Base-by-base conservation (phyloP, 1,284 basidiomycete genomes). In the Apiotrichum gracile region DNA sequence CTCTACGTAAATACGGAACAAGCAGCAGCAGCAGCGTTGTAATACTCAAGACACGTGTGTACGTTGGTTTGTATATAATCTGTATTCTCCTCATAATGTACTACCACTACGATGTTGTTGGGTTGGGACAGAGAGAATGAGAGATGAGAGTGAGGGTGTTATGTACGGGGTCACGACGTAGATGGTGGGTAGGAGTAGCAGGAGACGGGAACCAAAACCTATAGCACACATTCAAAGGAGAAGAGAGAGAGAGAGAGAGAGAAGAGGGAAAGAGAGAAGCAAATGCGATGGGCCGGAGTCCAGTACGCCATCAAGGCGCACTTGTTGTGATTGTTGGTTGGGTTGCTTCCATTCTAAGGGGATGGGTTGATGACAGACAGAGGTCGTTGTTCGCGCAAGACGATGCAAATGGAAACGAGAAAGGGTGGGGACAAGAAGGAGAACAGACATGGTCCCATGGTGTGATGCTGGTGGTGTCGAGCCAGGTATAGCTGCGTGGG, bases 121-220 rank as follows among this genome's bases (percentile, higher is more conserved):
- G n/a, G n/a, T n/a, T n/a, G n/a, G n/a, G n/a, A n/a, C n/a, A n/a
- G n/a, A n/a, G n/a, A n/a, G n/a, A n/a, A n/a, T n/a, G n/a, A n/a
- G n/a, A n/a, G n/a, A n/a, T n/a, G n/a, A n/a, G n/a, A n/a, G n/a
- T n/a, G n/a, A n/a, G n/a, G n/a, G n/a, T n/a, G n/a, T n/a, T n/a
- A n/a, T 12, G 29, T 10, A 19, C 16, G 29, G 29, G 19, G 13
- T 16, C 16, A 16, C 9, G 17, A 5, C 10, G 41, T 42, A 19
- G 41, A 29, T 13, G 27, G 8, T 12, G n/a, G 38, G 38, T 25
- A 31, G 29, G 42, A 21, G 19, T 19, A 33, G 27, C 42, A 33
- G 42, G 35, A 19, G 35, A 44, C 42, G 50, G 26, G 38, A 46
- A 34, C 42, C 48, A 46, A 40, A 40, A 54, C 27, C 52, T 45